Percentiles rank a stretch among this genome's conserved stretches.
phyloP scores from a whole-genome alignment of 305 asterid genomes.

The Fraxinus nigra region DNA sequence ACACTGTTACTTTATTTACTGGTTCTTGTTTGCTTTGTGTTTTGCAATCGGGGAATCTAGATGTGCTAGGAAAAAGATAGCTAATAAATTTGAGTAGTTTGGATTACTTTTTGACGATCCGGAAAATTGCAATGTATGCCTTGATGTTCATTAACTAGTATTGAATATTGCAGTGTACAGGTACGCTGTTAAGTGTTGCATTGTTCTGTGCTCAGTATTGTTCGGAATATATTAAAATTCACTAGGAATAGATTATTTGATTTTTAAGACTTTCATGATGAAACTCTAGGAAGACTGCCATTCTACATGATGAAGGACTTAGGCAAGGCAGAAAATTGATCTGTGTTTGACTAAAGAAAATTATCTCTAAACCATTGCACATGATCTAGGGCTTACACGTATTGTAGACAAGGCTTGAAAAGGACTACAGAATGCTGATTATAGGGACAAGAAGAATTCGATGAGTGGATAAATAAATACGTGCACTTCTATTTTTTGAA shows the following conservation, averaged over 20 bases:
- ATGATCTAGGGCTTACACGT: background rate
- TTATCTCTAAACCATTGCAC: background rate
- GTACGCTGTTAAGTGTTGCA: background rate
- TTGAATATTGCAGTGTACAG: background rate
- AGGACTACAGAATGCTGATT: background rate
- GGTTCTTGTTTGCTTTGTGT: background rate
- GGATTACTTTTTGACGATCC: background rate
- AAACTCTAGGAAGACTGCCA: background rate
- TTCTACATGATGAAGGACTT: background rate
- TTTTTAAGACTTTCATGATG: background rate
- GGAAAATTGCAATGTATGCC: background rate
- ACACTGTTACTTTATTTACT: background rate
- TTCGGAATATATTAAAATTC: background rate
- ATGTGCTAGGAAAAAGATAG: background rate
- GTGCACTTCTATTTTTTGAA: background rate
- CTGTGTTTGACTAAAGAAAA: background rate
- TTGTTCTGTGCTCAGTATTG: background rate
- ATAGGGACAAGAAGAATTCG: background rate
- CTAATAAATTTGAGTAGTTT: background rate
- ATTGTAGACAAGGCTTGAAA: background rate
- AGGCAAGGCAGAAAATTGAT: background rate
- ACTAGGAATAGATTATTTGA: background rate
- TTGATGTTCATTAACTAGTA: background rate
- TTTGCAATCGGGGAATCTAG: background rate
- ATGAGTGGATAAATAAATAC: background rate